These are phyloP conservation scores for Diospyros kaki DNA, from an alignment of 148 eudicot species.

Conservation along the genomic window DNA sequence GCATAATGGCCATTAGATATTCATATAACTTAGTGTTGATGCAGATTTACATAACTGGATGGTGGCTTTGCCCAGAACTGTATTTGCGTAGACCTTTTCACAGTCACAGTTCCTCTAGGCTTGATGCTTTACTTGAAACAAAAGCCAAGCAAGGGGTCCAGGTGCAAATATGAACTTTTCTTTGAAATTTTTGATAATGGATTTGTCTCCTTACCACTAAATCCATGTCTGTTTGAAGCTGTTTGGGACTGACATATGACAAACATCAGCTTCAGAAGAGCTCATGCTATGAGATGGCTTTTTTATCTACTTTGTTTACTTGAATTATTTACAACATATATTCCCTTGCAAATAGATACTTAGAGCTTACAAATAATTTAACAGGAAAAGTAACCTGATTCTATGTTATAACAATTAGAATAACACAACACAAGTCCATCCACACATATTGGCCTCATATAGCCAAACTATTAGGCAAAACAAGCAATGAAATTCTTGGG, in stretches of 20 bases:
- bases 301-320: neutral
- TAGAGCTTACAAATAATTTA: neutral
- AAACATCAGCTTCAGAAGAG: neutral
- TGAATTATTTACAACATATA: neutral
- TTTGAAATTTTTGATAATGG: neutral
- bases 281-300: neutral
- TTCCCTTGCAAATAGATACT: neutral
- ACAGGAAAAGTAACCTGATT: neutral
- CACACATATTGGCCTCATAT: neutral
- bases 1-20: constrained; percentile 12
- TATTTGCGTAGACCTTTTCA: constrained; percentile 83
- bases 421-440: neutral
- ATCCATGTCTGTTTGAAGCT: neutral
- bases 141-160: constrained; percentile 98
- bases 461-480: neutral
- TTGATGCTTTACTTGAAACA: constrained; percentile 88
- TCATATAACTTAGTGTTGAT: constrained; percentile 13
- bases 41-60: constrained; percentile 96
- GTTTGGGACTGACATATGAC: neutral
- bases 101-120: constrained; percentile 61
- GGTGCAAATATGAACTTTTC: constrained; percentile 34
- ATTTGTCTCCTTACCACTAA: constrained; percentile 3
- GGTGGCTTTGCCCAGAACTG: constrained; percentile 99
- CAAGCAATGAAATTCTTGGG: neutral
- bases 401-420: neutral